Base-by-base conservation (phyloP, 768 basidiomycete genomes). In the Dacryopinax primogenitus region DNA sequence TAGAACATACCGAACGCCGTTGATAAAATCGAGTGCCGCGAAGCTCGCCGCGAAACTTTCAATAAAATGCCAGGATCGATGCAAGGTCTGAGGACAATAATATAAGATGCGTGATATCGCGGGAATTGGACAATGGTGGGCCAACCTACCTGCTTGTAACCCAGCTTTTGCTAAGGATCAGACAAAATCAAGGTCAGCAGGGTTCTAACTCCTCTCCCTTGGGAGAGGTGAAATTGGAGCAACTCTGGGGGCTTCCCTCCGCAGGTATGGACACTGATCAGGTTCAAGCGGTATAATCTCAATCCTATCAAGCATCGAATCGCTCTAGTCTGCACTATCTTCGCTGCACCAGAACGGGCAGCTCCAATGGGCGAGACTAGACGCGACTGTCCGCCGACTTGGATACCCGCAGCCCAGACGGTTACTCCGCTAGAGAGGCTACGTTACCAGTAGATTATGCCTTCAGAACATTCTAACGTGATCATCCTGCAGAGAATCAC, bases 231-330 rank as follows among this genome's bases (percentile, higher is more conserved):
- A 70, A 76, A 75, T 76, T 76, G 81, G 77, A 77, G 74, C 70
- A 77, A 86, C 79, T 83, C 87, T 87, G 83, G 80, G 79, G 67
- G 87, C 71, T 90, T 93, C 90, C 90, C 90, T 92, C 90, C 91
- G 92, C 91, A 91, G 89, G 88, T 90, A 81, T 92, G 64, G 82
- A 90, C 88, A 81, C 90, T 91, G 87, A 82, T 90, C 92, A 93
- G 90, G 91, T 92, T 92, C 88, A 76, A 84, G 86, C 92, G 90
- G 91, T 93, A 84, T 93, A 67, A 88, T 93, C 92, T 94, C 91
- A 93, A 91, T 77, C 90, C 83, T 77, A 75, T 77, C 76, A 75
- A 76, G 73, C 74, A 74, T 63, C 65, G 67, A 65, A 61, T 69
- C 66, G 66, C 69, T 63, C 65, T 70, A 70, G 67, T 68, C 71